Evolutionary conservation across 345 rosid species (phyloP).

Genomic region (Eucalyptus coolabah): DNA sequence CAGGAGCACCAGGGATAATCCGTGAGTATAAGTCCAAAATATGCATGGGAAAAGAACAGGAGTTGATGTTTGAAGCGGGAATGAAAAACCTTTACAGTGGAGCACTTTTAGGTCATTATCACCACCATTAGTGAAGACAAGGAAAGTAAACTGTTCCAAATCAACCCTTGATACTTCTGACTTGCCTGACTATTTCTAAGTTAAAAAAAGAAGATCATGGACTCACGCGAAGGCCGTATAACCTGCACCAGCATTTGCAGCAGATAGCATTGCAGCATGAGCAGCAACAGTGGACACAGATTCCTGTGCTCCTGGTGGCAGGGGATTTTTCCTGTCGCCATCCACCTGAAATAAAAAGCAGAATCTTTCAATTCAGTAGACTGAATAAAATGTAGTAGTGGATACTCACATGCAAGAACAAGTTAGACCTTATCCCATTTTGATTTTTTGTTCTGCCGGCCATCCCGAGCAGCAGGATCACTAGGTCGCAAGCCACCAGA

Average conservation of each 20-base stretch:
- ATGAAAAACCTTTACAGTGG: neutral
- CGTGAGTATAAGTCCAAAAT: neutral
- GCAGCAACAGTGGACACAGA: slow-evolving; percentile 40
- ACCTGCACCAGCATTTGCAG: slow-evolving; percentile 76
- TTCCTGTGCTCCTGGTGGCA: slow-evolving; percentile 49
- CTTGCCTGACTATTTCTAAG: neutral
- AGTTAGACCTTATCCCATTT: slow-evolving; percentile 86
- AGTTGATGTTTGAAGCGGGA: neutral
- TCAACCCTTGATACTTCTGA: neutral
- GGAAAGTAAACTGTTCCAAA: neutral
- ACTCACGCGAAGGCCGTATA: slow-evolving; percentile 89
- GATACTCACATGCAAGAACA: neutral
- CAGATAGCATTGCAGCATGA: slow-evolving; percentile 48
- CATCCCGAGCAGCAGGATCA: slow-evolving; percentile 46
- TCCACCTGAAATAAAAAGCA: slow-evolving; percentile 53
- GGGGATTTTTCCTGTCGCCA: slow-evolving; percentile 46
- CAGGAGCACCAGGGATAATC: neutral
- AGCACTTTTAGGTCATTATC: neutral
- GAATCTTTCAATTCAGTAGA: neutral
- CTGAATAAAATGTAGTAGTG: neutral
- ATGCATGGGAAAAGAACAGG: neutral
- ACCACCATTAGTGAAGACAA: neutral
- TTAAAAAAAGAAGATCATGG: neutral
- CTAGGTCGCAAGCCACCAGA: slow-evolving; percentile 29
- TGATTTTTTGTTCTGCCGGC: slow-evolving; percentile 78